Evolutionary conservation across 2,329 filamentous ascomycete genomes (phyloP).

Genomic region (Fusarium illudens): DNA sequence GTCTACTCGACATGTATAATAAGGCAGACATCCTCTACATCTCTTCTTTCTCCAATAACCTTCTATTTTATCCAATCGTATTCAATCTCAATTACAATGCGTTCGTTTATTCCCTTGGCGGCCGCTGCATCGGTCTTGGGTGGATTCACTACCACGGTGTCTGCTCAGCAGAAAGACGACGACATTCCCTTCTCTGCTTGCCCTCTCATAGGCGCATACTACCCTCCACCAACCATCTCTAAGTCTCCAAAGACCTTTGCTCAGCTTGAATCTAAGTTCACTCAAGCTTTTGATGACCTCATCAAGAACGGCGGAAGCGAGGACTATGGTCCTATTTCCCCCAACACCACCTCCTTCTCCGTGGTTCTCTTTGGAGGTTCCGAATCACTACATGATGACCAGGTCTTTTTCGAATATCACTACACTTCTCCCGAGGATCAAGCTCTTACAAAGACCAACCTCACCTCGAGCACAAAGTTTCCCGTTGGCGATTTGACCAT

Average conservation of each 20-base stretch:
- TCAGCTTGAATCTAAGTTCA: conserved; percentile 7
- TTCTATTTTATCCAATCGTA: background rate
- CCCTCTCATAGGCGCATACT: conserved; percentile 33
- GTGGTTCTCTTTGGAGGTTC: conserved; percentile 30
- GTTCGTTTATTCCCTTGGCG: background rate
- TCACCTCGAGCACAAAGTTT: conserved; percentile 39
- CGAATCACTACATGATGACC: conserved; percentile 2
- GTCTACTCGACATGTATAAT: background rate
- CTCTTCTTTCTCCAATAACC: background rate
- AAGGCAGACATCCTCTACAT: background rate
- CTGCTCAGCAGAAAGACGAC: conserved; percentile 1
- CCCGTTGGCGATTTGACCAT: conserved; percentile 44
- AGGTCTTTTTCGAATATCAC: conserved; percentile 34
- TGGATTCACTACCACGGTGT: background rate
- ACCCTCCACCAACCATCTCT: conserved; percentile 26
- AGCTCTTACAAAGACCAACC: background rate
- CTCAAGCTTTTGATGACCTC: conserved; percentile 20
- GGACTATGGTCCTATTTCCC: conserved; percentile 20
- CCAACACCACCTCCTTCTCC: conserved; percentile 34
- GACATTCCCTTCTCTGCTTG: conserved; percentile 29
- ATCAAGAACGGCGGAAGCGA: conserved; percentile 23
- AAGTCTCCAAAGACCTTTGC: background rate
- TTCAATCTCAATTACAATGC: background rate
- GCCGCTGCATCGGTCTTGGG: background rate
- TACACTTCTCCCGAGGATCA: conserved; percentile 32